Base-by-base conservation (phyloP, 2,329 filamentous ascomycete species). In the Albifimbria verrucaria region DNA sequence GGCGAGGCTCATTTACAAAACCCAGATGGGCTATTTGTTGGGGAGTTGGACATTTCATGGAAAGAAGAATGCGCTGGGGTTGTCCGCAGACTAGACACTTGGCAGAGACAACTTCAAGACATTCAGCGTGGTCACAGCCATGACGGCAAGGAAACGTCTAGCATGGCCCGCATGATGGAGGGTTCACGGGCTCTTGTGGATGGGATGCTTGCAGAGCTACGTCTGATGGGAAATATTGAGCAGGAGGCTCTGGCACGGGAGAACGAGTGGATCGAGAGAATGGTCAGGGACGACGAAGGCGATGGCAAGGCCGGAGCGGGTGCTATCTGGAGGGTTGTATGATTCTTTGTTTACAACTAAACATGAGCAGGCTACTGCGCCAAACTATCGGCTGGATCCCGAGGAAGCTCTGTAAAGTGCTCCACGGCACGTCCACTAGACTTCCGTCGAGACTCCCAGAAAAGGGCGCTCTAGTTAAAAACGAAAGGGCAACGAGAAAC, bases 121-220 rank as follows among this genome's bases (percentile, higher is more conserved):
- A 61, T 87, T 4, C 77, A 73, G n/a, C 60, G 60, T 7, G 56
- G 57, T 7, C 48, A 55, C 2, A 25, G 22, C 49, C 55, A 53
- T 4, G 52, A 49, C 23, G 46, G 12, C 4, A 48, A 49, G 12
- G 57, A 65, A 52, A 24, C 63, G 39, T 52, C 66, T 17, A 80
- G 75, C 54, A 62, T 87, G 51, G 70, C 62, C 21, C 66, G 70
- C 24, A 75, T 84, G 58, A 64, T 87, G 39, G 67, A 65, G 7
- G 76, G 72, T 2, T 81, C 77, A 52, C 66, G 72, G 21, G 62
- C 61, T 17, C 66, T 88, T 44, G 75, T 87, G 12, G 63, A 71
- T 47, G 81, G 77, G 32, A 88, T 88, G 84, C 66, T 85, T 44
- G 72, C 71, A n/a, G 86, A 88, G 71, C 69, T 89, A 56, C 67